Evolutionary conservation across 331 rosid species (phyloP).

Genomic region (Quercus lobata): DNA sequence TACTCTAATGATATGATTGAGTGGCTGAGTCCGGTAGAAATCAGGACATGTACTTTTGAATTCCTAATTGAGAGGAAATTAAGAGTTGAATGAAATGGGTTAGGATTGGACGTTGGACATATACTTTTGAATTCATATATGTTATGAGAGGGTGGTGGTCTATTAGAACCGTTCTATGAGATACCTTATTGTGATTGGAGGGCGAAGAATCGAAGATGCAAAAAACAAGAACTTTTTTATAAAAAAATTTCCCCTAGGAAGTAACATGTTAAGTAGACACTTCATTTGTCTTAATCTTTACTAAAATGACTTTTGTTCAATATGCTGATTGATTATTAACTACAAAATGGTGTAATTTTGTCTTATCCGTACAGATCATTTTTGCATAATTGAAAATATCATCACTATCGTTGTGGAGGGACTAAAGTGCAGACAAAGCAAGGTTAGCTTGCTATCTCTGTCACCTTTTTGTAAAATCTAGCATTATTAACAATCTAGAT

Average conservation of each 20-base stretch:
- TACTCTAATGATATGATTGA: too few species aligned
- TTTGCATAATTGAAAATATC: neutral
- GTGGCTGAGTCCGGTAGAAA: neutral
- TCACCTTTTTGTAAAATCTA: neutral
- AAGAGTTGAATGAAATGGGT: too few species aligned
- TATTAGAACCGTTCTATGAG: too few species aligned
- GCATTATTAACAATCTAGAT: neutral
- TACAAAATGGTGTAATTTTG: neutral
- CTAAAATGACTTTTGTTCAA: neutral
- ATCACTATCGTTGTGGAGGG: conserved; percentile 13
- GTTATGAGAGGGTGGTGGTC: too few species aligned
- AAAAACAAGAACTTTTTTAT: neutral
- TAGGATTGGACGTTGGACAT: too few species aligned
- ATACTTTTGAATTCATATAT: too few species aligned
- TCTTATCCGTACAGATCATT: neutral
- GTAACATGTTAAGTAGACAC: neutral
- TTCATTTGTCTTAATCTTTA: neutral
- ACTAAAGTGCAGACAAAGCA: conserved; percentile 4
- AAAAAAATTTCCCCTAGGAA: too few species aligned
- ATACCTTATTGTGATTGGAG: neutral
- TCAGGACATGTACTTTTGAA: neutral
- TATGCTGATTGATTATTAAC: neutral
- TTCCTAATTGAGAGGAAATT: too few species aligned
- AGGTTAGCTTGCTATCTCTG: neutral
- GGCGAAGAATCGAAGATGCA: neutral